Percentiles rank a stretch among this genome's conserved stretches.
phyloP scores from a whole-genome alignment of 768 basidiomycete genomes.

The Boletales sp. region DNA sequence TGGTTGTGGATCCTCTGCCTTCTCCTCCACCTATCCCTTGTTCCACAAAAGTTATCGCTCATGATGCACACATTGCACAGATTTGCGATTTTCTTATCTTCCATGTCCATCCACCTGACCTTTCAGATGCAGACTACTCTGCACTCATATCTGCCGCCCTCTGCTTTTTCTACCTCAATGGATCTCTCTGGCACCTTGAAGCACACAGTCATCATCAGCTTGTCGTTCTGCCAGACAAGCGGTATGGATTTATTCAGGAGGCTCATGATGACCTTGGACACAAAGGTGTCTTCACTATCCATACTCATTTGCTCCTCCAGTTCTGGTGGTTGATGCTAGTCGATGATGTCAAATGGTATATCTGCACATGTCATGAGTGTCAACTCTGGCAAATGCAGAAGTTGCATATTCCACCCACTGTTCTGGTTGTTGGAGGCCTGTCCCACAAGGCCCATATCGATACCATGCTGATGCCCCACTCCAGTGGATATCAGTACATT shows the following conservation, averaged over 20 bases:
- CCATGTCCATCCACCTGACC: too few species aligned
- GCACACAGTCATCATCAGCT: too few species aligned
- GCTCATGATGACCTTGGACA: slow-evolving; percentile 4
- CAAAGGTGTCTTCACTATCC: slow-evolving; percentile 3
- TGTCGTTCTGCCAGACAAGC: too few species aligned
- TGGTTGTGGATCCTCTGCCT: too few species aligned
- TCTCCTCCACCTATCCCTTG: too few species aligned
- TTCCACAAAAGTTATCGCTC: too few species aligned
- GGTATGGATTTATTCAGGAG: slow-evolving; percentile 1
- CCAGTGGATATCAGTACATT: slow-evolving; percentile 10
- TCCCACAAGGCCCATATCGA: slow-evolving; percentile 9
- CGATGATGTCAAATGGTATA: slow-evolving; percentile 21
- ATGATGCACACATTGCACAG: too few species aligned
- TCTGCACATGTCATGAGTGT: slow-evolving; percentile 35
- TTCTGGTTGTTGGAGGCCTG: slow-evolving; percentile 1
- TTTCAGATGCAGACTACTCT: too few species aligned
- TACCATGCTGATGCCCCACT: slow-evolving; percentile 3
- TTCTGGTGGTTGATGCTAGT: slow-evolving; percentile 5
- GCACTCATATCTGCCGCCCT: too few species aligned
- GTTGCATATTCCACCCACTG: neutral
- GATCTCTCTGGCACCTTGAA: too few species aligned
- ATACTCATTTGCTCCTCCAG: neutral
- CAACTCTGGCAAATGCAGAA: slow-evolving; percentile 17
- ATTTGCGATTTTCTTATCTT: too few species aligned
- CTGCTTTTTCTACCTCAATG: too few species aligned